Evolutionary conservation across 108 stramenopile genomes (phyloP), one percentile per base, ranked within the genome.

Genomic region (Cyclotella cryptica): DNA sequence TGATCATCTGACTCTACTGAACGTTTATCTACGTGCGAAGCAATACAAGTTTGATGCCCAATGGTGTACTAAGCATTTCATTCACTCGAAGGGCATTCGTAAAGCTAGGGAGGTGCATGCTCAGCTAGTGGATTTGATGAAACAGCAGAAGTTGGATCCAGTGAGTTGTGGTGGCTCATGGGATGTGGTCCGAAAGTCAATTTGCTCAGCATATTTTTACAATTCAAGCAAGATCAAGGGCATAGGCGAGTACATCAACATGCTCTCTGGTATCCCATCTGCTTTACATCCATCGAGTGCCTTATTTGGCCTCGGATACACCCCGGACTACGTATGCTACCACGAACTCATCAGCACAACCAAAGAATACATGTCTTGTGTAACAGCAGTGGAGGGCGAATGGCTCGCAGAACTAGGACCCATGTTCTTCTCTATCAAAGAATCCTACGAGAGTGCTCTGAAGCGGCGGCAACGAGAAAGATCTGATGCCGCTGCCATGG

Each of bases 141-240:
- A 96, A 84, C 91, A 95, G 75, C 98, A 98, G 84, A 90, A 85
- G 68, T 85, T 99, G 21, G 84, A 87, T 57, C 94, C 93, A 47
- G 70, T 64, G 15, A 86, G 88, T 40, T 93, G 94, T 75, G 93
- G 97, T 26, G 95, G 93, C 30, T 87, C 89, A 43, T 98, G 99
- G 99, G 98, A 99, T 86, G 85, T 85, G 10, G 96, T 99, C 18
- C 90, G 99, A 53, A 97, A 98, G 89, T 90, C 98, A 0, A 98
- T 99, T 41, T 99, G 99, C 77, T 97, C 97, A n/a, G 97, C 97
- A 40, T 98, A 99, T 86, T 98, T 98, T 67, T 97, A 96, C 94
- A 98, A 99, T 76, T 87, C 89, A 65, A 97, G 97, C 29, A 94
- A 94, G 76, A 96, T 98, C 77, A 98, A 98, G 84, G 97, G 97